Conservation (phyloP, 768 basidiomycete species). For the Leccinellum albellum region DNA sequence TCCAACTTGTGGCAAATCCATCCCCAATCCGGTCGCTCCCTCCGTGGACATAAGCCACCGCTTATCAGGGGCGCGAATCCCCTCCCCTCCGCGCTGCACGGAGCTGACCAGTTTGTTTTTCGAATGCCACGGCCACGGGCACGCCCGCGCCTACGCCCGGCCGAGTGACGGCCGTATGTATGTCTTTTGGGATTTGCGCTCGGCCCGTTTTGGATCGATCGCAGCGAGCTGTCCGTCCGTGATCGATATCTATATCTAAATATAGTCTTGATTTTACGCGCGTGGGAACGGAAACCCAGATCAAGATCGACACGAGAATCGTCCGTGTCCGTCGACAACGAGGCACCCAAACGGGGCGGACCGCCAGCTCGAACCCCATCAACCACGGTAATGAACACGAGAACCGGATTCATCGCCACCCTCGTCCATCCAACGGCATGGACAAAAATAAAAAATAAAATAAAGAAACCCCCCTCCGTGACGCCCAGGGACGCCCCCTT, state of each 20-base stretch:
- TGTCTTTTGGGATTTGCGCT: conserved; percentile 21
- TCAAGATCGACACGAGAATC: conserved; percentile 53
- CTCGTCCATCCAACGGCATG: background rate
- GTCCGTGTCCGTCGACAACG: background rate
- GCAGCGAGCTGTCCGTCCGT: conserved; percentile 7
- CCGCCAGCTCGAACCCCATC: background rate
- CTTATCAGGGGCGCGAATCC: conserved; percentile 16
- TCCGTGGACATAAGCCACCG: conserved; percentile 30
- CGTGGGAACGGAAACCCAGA: conserved; percentile 46
- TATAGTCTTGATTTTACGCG: conserved; percentile 34
- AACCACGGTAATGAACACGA: conserved; percentile 26
- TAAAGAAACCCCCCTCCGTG: conserved; percentile 33
- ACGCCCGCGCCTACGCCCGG: background rate
- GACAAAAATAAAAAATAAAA: conserved; percentile 41
- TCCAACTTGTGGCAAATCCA: conserved; percentile 24
- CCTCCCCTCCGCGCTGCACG: conserved; percentile 20
- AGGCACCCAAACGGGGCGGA: background rate
- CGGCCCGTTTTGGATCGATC: conserved; percentile 28
- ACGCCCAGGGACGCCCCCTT: conserved; percentile 21
- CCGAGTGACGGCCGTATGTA: background rate
- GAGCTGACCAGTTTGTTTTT: background rate
- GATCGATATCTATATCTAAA: conserved; percentile 1
- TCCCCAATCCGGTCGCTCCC: conserved; percentile 12
- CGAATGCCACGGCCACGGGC: background rate
- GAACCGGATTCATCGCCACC: background rate